phyloP scores from a whole-genome alignment of 164 flowering plant genomes.

The Protea cynaroides region DNA sequence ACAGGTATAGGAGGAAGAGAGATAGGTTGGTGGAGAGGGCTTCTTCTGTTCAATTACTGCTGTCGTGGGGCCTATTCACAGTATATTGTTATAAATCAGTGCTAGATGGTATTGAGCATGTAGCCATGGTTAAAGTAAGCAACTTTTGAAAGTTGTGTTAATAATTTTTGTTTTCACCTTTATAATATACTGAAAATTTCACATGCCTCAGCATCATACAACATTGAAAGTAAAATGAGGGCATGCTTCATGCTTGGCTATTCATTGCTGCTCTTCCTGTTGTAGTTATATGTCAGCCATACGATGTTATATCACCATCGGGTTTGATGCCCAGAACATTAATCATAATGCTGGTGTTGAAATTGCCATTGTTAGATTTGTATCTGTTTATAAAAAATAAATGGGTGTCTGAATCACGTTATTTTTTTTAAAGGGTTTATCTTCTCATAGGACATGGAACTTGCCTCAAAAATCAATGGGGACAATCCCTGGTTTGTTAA shows the following conservation, averaged over 20 bases:
- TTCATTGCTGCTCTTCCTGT: no score
- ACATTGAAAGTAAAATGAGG: background rate
- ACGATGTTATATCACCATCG: no score
- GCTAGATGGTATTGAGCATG: constrained; percentile 92
- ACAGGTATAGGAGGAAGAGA: constrained; percentile 90
- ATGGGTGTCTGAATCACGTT: constrained; percentile 2
- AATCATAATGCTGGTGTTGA: background rate
- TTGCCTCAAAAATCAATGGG: background rate
- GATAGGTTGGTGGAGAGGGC: constrained; percentile 73
- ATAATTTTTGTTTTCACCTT: background rate
- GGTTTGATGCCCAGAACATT: background rate
- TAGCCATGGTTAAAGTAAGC: constrained; percentile 96
- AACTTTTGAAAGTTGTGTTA: background rate
- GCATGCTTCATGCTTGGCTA: background rate
- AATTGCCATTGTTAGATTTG: background rate
- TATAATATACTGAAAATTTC: background rate
- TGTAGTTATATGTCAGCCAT: background rate
- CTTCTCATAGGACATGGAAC: background rate
- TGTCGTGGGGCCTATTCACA: constrained; percentile 90
- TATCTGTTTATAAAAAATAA: background rate
- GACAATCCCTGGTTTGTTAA: background rate
- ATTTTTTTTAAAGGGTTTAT: background rate
- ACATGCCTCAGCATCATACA: background rate
- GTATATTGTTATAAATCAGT: constrained; percentile 77
- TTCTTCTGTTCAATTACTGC: constrained; percentile 72